Base-by-base conservation (phyloP, 331 rosid species). In the Rhamnella rubrinervis region DNA sequence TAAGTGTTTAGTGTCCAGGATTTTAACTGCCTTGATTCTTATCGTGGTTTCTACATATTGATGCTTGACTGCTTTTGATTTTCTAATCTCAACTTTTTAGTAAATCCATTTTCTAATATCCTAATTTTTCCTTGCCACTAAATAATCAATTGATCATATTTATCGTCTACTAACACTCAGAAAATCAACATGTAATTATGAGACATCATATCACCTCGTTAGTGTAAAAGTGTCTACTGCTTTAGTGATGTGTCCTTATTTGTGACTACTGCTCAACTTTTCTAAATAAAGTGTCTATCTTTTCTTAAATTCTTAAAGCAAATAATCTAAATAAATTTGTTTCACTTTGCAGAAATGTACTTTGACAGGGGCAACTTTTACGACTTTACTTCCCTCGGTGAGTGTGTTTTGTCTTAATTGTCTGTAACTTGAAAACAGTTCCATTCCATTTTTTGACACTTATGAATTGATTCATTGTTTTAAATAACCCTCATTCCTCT, bases 351-450 rank as follows among this genome's bases (percentile, higher is more conserved):
- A 91, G 97, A 91, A 81, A 86, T 91, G 89, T 91, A 88, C 81
- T 91, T 88, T 19, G 91, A 91, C 83, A 88, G 89, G 74, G 96
- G 96, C 73, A 91, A 88, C 63, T 90, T 86, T 72, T 88, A 91
- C 67, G 97, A 88, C 79, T 91, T 91, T 26, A 86, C 97, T 74
- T 88, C 97, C 72, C 91, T 91, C 9, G 96, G 97, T 88, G 58
- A 76, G 88, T 83, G 71, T 68, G 72, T 59, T 75, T 59, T 47
- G 21, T 18, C 41, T 77, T 74, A 63, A 14, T 23, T 20, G 41
- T 50, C 47, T 26, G 20, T 69, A 39, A 18, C 61, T 65, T 37
- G 57, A 51, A 47, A 51, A 47, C 21, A 19, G 52, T 77, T 63
- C 26, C 60, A 53, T 21, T 76, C 67, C 38, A 19, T 55, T 39